Evolutionary conservation across 2,329 filamentous ascomycete species (phyloP).

Genomic region (Bertia moriformis): DNA sequence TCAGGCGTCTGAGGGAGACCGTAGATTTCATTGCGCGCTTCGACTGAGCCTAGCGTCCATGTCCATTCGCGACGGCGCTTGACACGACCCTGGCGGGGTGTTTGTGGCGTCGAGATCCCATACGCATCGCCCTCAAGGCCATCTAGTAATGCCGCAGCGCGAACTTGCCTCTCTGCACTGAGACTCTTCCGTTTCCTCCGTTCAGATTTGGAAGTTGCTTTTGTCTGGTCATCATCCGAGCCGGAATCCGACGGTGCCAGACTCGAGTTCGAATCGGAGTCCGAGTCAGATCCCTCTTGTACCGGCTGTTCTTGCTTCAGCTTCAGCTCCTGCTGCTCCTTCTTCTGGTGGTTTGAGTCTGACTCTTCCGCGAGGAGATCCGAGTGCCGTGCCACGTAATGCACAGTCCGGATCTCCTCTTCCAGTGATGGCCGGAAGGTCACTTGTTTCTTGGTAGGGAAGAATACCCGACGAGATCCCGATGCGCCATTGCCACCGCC

Average conservation of each 20-base stretch:
- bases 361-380: constrained; percentile 33
- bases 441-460: constrained; percentile 40
- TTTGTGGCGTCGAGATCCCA: constrained; percentile 28
- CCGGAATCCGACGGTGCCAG: background rate
- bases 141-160: constrained; percentile 20
- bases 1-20: background rate
- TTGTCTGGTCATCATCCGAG: background rate
- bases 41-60: constrained; percentile 36
- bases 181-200: background rate
- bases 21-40: constrained; percentile 3
- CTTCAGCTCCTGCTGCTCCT: constrained; percentile 10
- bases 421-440: constrained; percentile 37
- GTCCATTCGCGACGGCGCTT: constrained; percentile 39
- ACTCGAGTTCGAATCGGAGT: background rate
- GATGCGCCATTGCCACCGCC: constrained; percentile 17
- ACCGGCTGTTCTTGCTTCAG: constrained; percentile 1
- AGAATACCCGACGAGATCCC: constrained; percentile 19
- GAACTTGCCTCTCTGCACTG: constrained; percentile 16
- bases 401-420: constrained; percentile 40
- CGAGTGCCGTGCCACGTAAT: constrained; percentile 37
- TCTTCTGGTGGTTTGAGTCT: too few species aligned
- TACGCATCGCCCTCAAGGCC: constrained; percentile 27
- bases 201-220: background rate
- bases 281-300: background rate
- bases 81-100: constrained; percentile 32